Percentiles rank a stretch among this genome's conserved stretches.
These are phyloP conservation scores for Poronia punctata DNA, from an alignment of 495 filamentous ascomycete species.

Conservation along the genomic window DNA sequence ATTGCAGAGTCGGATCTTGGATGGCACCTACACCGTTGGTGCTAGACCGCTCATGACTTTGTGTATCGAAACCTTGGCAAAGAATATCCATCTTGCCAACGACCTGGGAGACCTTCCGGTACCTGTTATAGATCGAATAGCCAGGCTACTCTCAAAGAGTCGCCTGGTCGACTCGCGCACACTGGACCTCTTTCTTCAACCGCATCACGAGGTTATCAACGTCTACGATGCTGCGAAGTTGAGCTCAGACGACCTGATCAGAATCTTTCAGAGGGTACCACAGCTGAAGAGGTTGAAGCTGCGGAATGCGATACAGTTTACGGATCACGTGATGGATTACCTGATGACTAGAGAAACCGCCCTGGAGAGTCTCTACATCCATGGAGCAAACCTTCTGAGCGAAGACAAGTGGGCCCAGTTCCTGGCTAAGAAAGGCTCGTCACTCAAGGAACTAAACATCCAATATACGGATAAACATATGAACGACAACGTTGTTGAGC, in stretches of 20 bases:
- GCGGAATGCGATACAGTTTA: constrained; percentile 79
- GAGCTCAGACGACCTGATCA: constrained; percentile 64
- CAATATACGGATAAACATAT: constrained; percentile 65
- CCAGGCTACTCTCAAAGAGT: constrained; percentile 73
- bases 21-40: constrained; percentile 63
- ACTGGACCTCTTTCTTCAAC: constrained; percentile 69
- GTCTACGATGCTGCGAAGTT: constrained; percentile 79
- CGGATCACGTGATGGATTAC: constrained; percentile 72
- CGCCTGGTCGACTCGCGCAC: constrained; percentile 64
- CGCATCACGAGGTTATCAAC: constrained; percentile 55
- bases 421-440: constrained; percentile 52
- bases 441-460: constrained; percentile 61
- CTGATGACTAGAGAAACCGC: constrained; percentile 60
- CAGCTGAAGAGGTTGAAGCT: constrained; percentile 61
- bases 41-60: constrained; percentile 66
- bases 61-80: constrained; percentile 78
- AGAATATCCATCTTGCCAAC: constrained; percentile 74
- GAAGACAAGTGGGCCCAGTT: constrained; percentile 63
- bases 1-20: constrained; percentile 68
- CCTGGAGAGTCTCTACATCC: constrained; percentile 57
- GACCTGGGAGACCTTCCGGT: constrained; percentile 74
- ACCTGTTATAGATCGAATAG: constrained; percentile 61
- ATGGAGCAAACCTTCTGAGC: constrained; percentile 72
- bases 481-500: constrained; percentile 45
- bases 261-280: constrained; percentile 71